Evolutionary conservation across 2,329 filamentous ascomycete genomes (phyloP).

Genomic region (Sarocladium kiliense): DNA sequence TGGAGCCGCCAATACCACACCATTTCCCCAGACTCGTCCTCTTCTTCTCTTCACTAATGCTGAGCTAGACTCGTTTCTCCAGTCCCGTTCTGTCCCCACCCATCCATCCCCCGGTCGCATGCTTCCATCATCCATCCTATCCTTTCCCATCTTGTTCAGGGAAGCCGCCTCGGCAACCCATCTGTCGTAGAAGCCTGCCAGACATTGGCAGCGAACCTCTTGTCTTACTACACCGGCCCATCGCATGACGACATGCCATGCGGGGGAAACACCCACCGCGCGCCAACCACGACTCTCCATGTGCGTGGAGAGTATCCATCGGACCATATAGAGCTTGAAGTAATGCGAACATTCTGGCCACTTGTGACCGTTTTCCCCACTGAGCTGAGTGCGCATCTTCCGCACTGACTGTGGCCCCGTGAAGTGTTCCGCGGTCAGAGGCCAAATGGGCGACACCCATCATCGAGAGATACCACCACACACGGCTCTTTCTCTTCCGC

Average conservation of each 20-base stretch:
- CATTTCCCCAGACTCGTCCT: background rate
- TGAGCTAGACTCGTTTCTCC: constrained; percentile 1
- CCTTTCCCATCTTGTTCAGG: constrained; percentile 4
- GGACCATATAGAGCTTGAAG: too few relatives aligned
- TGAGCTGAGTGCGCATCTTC: too few relatives aligned
- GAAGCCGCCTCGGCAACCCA: background rate
- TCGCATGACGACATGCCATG: background rate
- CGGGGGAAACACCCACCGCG: background rate
- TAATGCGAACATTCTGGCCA: too few relatives aligned
- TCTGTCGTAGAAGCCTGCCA: too few relatives aligned
- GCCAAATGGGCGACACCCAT: too few relatives aligned
- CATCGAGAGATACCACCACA: too few relatives aligned
- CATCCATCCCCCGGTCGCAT: background rate
- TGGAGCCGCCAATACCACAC: background rate
- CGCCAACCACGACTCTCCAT: background rate
- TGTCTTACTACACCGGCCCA: background rate
- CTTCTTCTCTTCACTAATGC: constrained; percentile 1
- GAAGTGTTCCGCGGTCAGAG: too few relatives aligned
- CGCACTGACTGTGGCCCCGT: too few relatives aligned
- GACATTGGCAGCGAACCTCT: too few relatives aligned
- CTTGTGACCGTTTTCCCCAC: too few relatives aligned
- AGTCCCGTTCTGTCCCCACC: background rate
- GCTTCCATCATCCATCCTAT: constrained; percentile 1
- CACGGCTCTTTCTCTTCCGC: too few relatives aligned
- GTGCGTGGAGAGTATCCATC: background rate